These are phyloP conservation scores for Suhomyces panamericanus DNA, from an alignment of 1,139 yeast species.

Conservation along the genomic window DNA sequence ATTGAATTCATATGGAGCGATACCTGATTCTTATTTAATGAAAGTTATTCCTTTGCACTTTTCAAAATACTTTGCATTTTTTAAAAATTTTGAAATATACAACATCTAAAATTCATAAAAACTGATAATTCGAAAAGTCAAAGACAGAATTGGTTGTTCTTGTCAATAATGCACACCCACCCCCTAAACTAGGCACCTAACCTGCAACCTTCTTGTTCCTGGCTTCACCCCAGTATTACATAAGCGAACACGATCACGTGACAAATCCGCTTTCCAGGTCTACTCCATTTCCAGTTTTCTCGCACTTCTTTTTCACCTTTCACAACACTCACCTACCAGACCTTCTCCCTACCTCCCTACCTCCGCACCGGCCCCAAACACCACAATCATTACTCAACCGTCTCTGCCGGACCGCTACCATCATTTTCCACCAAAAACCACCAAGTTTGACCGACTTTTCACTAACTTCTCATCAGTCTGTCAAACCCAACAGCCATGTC, in stretches of 20 bases:
- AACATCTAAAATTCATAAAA: too few relatives aligned
- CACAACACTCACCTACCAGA: neutral
- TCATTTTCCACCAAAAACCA: neutral
- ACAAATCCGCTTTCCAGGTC: slow-evolving; percentile 8
- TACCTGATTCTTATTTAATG: too few relatives aligned
- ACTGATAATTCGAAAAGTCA: too few relatives aligned
- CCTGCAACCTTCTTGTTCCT: too few relatives aligned
- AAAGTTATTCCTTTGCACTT: too few relatives aligned
- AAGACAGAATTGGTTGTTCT: too few relatives aligned
- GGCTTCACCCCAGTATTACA: neutral
- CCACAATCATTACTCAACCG: neutral
- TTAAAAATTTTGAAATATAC: too few relatives aligned
- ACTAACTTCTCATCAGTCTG: neutral
- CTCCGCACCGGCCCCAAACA: neutral
- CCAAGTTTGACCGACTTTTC: neutral
- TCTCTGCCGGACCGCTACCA: neutral
- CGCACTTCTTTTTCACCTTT: slow-evolving; percentile 5
- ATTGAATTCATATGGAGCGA: too few relatives aligned
- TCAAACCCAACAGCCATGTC: slow-evolving; percentile 20
- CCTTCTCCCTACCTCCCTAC: neutral
- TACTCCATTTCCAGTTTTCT: slow-evolving; percentile 21
- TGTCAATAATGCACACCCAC: neutral
- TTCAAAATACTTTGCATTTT: too few relatives aligned
- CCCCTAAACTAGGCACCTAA: too few relatives aligned
- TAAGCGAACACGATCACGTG: slow-evolving; percentile 9